Conservation (phyloP, 306 rosid species). For the Vachellia pachyceras region DNA sequence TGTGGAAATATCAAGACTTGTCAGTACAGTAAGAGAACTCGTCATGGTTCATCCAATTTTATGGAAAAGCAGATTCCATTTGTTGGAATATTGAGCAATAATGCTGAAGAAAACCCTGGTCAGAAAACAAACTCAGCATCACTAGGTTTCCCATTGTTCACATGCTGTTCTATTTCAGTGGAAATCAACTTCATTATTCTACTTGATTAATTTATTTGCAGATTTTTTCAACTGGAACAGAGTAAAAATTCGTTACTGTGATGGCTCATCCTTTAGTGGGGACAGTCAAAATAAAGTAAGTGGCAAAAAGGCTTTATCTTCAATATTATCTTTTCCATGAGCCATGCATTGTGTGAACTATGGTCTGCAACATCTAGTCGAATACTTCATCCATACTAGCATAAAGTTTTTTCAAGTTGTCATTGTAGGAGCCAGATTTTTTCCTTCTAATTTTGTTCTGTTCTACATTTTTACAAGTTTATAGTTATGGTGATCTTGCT, state of each 20-base stretch:
- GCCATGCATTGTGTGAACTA: background rate
- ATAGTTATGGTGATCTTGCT: background rate
- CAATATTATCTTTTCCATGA: constrained; percentile 18
- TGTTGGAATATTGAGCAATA: constrained; percentile 79
- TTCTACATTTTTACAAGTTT: no score
- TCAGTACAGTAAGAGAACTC: constrained; percentile 72
- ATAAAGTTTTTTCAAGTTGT: background rate
- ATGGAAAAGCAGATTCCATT: constrained; percentile 87
- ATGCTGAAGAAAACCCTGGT: constrained; percentile 79
- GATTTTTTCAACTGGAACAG: constrained; percentile 91
- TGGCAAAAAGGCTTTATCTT: constrained; percentile 13
- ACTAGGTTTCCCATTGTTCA: background rate
- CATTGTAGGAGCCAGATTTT: background rate
- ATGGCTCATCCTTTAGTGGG: constrained; percentile 91
- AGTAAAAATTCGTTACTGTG: constrained; percentile 87
- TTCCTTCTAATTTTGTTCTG: constrained; percentile 1
- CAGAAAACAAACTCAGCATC: constrained; percentile 36
- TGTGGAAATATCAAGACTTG: constrained; percentile 74
- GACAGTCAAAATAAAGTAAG: constrained; percentile 67
- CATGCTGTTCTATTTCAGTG: constrained; percentile 19
- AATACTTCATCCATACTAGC: background rate
- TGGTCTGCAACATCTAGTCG: background rate
- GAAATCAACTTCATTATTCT: constrained; percentile 19
- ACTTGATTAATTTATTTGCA: constrained; percentile 41
- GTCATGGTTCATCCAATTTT: constrained; percentile 74